phyloP scores from a whole-genome alignment of 192 early-diverging fungal species.

The Funneliformis mosseae region DNA sequence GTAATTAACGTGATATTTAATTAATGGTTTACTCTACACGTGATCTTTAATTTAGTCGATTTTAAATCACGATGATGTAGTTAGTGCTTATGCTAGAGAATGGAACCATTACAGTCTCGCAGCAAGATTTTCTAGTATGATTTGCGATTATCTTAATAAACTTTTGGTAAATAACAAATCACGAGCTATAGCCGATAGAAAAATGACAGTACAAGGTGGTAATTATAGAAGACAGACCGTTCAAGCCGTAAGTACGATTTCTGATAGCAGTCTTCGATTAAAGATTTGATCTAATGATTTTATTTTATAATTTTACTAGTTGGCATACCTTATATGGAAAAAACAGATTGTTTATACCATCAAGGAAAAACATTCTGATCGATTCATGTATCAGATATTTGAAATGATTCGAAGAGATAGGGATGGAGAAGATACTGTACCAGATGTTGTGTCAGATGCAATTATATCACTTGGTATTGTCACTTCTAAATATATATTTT shows the following conservation, averaged over 20 bases:
- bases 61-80: slow-evolving; percentile 66
- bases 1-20: background rate
- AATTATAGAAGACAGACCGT: slow-evolving; percentile 62
- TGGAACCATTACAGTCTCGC: slow-evolving; percentile 69
- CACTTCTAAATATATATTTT: background rate
- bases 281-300: background rate
- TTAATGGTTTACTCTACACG: background rate
- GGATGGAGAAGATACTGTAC: slow-evolving; percentile 61
- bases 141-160: slow-evolving; percentile 77
- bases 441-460: slow-evolving; percentile 52
- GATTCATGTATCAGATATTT: slow-evolving; percentile 69
- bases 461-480: slow-evolving; percentile 64
- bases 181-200: slow-evolving; percentile 41
- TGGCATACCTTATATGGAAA: slow-evolving; percentile 77
- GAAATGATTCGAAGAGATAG: slow-evolving; percentile 69
- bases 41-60: slow-evolving; percentile 48
- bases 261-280: background rate
- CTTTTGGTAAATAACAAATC: slow-evolving; percentile 46
- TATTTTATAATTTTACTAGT: slow-evolving; percentile 39
- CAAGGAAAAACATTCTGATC: slow-evolving; percentile 59
- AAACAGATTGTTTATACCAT: slow-evolving; percentile 63
- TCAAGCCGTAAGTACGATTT: slow-evolving; percentile 57
- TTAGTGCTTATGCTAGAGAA: slow-evolving; percentile 65
- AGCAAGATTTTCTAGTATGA: slow-evolving; percentile 54
- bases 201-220: slow-evolving; percentile 46